Base-by-base conservation (phyloP, 2,329 filamentous ascomycete genomes). In the Aspergillus quadrilineatus region DNA sequence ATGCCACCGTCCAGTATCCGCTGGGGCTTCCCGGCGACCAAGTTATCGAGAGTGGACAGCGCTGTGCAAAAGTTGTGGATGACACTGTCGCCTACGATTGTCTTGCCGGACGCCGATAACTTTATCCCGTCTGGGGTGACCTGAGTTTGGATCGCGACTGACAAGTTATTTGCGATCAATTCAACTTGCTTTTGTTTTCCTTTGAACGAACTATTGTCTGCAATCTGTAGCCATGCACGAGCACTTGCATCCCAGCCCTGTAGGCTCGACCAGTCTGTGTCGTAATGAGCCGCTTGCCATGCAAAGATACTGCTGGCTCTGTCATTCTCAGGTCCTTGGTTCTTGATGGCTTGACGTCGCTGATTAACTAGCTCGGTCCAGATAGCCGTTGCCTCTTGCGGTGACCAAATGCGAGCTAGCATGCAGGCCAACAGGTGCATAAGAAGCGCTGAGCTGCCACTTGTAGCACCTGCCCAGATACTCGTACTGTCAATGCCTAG, bases 341-440 rank as follows among this genome's bases (percentile, higher is more conserved):
- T 37, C 29, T 52, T 55, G 26, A 59, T 44, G 1, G 39, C 22
- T n/a, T 37, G 47, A n/a, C 50, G 48, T 12, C 56, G 42, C 1
- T 52, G 10, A 3, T 49, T 34, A 30, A 59, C 46, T 7, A 59
- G 17, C 15, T 59, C 53, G 4, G 15, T 15, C 56, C 56, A 59
- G 15, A 56, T 53, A 1, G 52, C 48, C 4, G 51, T 55, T 10
- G 56, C 56, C 17, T 59, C 52, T 10, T 55, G 46, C 6, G 53
- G 36, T 17, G 43, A 42, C 56, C 53, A 59, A n/a, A 59, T 56
- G 1, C 56, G 46, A 4, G 56, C 53, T 10, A 59, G 30, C 39
- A 59, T 53, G 12, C 56, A 59, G 7, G 56, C 53, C n/a, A 59
- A 26, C 4, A 59, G 44, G 34, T 59, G 56, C 28, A 59, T 50